phyloP scores from a whole-genome alignment of 2,329 filamentous ascomycete species.

The Xenoacremonium recifei region DNA sequence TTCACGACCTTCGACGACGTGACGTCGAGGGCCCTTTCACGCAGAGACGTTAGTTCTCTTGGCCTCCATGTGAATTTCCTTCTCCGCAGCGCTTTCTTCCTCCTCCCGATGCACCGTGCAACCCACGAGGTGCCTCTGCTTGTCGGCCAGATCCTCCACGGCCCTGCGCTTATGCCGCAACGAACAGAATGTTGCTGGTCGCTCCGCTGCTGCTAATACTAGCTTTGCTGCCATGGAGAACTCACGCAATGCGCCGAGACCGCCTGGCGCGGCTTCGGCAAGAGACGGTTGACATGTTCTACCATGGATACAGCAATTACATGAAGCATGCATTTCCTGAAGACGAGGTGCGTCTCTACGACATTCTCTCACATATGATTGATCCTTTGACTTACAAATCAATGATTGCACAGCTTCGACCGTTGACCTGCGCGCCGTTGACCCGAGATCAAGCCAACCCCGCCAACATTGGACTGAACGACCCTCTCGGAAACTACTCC shows the following conservation, averaged over 20 bases:
- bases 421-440: slow-evolving; percentile 79
- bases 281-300: slow-evolving; percentile 79
- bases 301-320: slow-evolving; percentile 95
- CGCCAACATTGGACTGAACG: slow-evolving; percentile 82
- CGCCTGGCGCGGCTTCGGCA: slow-evolving; percentile 55
- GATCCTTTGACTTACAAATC: slow-evolving; percentile 17
- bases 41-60: slow-evolving; percentile 7
- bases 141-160: slow-evolving; percentile 15
- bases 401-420: slow-evolving; percentile 63
- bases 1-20: slow-evolving; percentile 5
- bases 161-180: slow-evolving; percentile 17
- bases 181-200: slow-evolving; percentile 28
- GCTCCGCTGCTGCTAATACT: slow-evolving; percentile 23
- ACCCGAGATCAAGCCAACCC: slow-evolving; percentile 80
- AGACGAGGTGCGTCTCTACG: slow-evolving; percentile 72
- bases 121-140: slow-evolving; percentile 18
- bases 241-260: slow-evolving; percentile 52
- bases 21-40: slow-evolving; percentile 18
- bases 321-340: slow-evolving; percentile 93
- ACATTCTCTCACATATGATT: neutral
- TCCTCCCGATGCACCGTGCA: slow-evolving; percentile 23
- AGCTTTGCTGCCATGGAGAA: slow-evolving; percentile 40
- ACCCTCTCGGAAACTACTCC: slow-evolving; percentile 95
- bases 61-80: slow-evolving; percentile 7
- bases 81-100: slow-evolving; percentile 9